Evolutionary conservation across 164 flowering plant species (phyloP).

Genomic region (Akebia trifoliata): DNA sequence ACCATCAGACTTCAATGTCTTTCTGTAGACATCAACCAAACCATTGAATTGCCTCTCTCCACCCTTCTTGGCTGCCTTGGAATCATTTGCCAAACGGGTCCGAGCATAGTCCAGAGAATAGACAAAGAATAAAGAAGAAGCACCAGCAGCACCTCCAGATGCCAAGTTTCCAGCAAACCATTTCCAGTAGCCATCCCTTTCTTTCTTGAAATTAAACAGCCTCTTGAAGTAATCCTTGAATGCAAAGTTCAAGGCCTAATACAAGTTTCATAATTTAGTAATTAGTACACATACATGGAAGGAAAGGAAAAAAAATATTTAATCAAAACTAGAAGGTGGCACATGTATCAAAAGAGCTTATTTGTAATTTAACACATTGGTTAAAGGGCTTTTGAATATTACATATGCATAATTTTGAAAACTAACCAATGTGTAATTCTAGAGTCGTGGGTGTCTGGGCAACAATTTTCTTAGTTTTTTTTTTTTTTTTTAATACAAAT

Average conservation of each 20-base stretch:
- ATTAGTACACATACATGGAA: background rate
- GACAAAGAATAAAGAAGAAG: slow-evolving; percentile 75
- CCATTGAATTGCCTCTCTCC: slow-evolving; percentile 85
- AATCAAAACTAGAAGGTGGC: background rate
- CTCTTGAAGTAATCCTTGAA: slow-evolving; percentile 91
- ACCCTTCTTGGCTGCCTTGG: slow-evolving; percentile 86
- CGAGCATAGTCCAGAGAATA: slow-evolving; percentile 77
- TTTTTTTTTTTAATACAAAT: too few relatives aligned
- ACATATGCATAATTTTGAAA: too few relatives aligned
- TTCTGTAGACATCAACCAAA: slow-evolving; percentile 71
- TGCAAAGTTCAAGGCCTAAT: slow-evolving; percentile 85
- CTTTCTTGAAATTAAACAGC: slow-evolving; percentile 79
- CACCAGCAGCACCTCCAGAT: slow-evolving; percentile 94
- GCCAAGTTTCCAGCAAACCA: slow-evolving; percentile 89
- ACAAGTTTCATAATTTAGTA: background rate
- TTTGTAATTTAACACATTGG: too few relatives aligned
- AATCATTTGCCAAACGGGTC: slow-evolving; percentile 78
- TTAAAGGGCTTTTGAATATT: too few relatives aligned
- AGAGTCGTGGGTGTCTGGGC: too few relatives aligned
- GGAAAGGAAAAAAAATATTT: background rate
- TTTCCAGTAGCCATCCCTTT: slow-evolving; percentile 80
- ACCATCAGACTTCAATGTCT: slow-evolving; percentile 67
- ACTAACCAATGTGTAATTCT: too few relatives aligned
- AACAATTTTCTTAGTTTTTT: too few relatives aligned
- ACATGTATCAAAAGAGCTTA: background rate